A percentile compares a stretch with the other conserved stretches of the same genome.
These are phyloP conservation scores for Wickerhamiella alocasiicola DNA, from an alignment of 805 yeast species.

Conservation along the genomic window DNA sequence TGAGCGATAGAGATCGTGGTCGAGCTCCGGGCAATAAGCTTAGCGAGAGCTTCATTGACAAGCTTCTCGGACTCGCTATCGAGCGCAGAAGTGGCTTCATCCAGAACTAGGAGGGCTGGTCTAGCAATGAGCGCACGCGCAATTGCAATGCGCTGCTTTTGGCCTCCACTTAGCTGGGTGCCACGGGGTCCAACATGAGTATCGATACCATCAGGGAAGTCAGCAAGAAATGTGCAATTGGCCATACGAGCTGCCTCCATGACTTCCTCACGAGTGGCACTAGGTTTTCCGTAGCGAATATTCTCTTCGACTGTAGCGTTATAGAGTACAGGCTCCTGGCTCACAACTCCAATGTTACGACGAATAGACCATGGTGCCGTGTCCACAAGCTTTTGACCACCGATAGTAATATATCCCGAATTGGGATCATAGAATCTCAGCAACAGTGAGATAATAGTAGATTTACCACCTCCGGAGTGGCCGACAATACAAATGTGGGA, in stretches of 20 bases:
- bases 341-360: conserved; percentile 72
- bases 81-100: conserved; percentile 90
- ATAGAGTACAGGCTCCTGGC: conserved; percentile 83
- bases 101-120: conserved; percentile 72
- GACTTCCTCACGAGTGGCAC: conserved; percentile 48
- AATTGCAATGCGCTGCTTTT: conserved; percentile 81
- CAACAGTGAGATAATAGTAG: conserved; percentile 69
- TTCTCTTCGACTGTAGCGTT: conserved; percentile 79
- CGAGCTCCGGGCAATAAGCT: conserved; percentile 41
- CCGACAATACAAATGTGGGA: conserved; percentile 91
- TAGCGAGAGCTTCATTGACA: conserved; percentile 58
- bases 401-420: conserved; percentile 50
- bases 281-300: conserved; percentile 56
- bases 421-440: conserved; percentile 74
- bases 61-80: conserved; percentile 81
- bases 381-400: conserved; percentile 47
- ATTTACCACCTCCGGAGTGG: conserved; percentile 94
- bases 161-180: conserved; percentile 87
- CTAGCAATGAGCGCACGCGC: conserved; percentile 73
- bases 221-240: conserved; percentile 60
- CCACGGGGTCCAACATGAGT: conserved; percentile 82
- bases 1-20: conserved; percentile 85
- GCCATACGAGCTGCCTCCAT: conserved; percentile 54
- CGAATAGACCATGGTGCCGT: conserved; percentile 65
- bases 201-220: conserved; percentile 70